These are phyloP conservation scores for Backusella tarrabulga DNA, from an alignment of 192 early-diverging fungal species.

Conservation along the genomic window DNA sequence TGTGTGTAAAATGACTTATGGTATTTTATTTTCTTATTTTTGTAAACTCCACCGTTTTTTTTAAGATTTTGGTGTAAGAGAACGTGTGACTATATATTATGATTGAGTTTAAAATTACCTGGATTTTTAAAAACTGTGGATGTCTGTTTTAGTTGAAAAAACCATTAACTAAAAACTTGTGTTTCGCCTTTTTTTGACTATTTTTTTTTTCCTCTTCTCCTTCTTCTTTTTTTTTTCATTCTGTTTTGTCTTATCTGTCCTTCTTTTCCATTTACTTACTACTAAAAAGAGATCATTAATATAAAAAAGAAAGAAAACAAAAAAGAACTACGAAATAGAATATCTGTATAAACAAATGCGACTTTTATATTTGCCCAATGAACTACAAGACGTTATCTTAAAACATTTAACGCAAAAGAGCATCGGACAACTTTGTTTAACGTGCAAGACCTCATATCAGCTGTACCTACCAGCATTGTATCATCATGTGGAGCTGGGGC, in stretches of 20 bases:
- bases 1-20: no score
- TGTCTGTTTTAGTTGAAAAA: not conserved
- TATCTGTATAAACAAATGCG: not conserved
- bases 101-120: no score
- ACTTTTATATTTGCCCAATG: slow-evolving; percentile 11
- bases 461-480: slow-evolving; percentile 3
- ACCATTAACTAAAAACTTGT: not conserved
- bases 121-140: no score
- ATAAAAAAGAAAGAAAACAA: not conserved
- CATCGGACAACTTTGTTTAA: slow-evolving; percentile 12
- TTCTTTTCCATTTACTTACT: not conserved
- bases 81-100: no score
- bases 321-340: not conserved
- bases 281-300: not conserved
- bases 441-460: not conserved
- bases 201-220: not conserved
- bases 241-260: not conserved
- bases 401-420: not conserved
- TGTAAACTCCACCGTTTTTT: no score
- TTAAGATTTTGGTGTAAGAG: no score
- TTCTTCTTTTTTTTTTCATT: not conserved
- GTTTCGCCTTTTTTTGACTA: not conserved
- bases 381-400: not conserved
- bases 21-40: no score
- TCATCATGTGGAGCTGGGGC: slow-evolving; percentile 7